Percentiles rank a stretch among this genome's conserved stretches.
phyloP scores from a whole-genome alignment of 495 filamentous ascomycete genomes.

The Hypoxylon intermedium region DNA sequence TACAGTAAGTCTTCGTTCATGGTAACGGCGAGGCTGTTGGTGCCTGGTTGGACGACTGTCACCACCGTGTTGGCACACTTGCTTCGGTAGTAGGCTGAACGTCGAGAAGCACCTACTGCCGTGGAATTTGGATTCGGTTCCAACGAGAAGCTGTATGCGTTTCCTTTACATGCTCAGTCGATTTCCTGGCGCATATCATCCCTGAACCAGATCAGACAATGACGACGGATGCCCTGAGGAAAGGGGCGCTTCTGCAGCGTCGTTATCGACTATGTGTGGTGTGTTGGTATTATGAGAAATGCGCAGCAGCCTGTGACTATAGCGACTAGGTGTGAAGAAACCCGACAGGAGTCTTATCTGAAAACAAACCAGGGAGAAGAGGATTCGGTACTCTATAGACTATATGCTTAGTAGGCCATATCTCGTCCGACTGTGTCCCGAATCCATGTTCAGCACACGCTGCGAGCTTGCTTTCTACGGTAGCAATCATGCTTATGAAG shows the following conservation, averaged over 20 bases:
- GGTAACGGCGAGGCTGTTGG: too few species aligned
- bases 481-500: slow-evolving; percentile 1
- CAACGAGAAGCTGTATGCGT: slow-evolving; percentile 47
- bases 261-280: slow-evolving; percentile 13
- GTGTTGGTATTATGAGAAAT: neutral
- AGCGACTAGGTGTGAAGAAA: neutral
- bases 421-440: neutral
- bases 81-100: neutral
- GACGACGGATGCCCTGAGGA: slow-evolving; percentile 51
- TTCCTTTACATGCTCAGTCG: slow-evolving; percentile 48
- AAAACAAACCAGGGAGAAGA: neutral
- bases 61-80: neutral
- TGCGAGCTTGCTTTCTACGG: neutral
- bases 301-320: neutral
- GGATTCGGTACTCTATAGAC: neutral
- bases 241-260: slow-evolving; percentile 25
- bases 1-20: slow-evolving; percentile 12
- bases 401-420: neutral
- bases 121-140: slow-evolving; percentile 46
- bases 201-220: slow-evolving; percentile 50
- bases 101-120: slow-evolving; percentile 19
- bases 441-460: neutral
- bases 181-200: slow-evolving; percentile 48
- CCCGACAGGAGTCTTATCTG: neutral
- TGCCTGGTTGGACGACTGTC: slow-evolving; percentile 39